Evolutionary conservation across 108 stramenopile genomes (phyloP).

Genomic region (Conticribra weissflogii): DNA sequence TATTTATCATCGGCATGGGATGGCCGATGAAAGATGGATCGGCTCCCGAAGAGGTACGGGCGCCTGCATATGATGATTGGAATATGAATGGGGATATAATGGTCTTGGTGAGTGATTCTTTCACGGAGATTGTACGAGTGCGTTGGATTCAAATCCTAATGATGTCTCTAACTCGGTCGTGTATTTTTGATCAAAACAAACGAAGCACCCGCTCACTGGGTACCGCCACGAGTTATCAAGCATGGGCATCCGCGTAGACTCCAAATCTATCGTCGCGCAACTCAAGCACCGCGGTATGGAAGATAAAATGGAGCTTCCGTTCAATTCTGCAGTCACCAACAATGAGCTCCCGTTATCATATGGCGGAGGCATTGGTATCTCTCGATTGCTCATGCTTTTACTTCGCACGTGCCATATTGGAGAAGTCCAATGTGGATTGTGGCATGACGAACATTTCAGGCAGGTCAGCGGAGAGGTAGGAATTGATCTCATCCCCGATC

Average conservation of each 20-base stretch:
- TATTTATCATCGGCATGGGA: conserved; percentile 66
- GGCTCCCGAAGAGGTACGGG: conserved; percentile 47
- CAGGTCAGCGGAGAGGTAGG: conserved; percentile 39
- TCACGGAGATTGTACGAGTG: too few relatives aligned
- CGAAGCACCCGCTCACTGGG: conserved; percentile 51
- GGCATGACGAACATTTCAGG: conserved; percentile 56
- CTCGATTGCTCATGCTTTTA: conserved; percentile 58
- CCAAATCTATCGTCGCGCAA: conserved; percentile 45
- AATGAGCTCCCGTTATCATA: conserved; percentile 40
- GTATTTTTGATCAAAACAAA: not conserved
- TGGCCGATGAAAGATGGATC: conserved; percentile 61
- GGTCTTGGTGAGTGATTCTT: conserved; percentile 7
- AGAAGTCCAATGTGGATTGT: conserved; percentile 60
- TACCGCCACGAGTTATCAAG: conserved; percentile 54
- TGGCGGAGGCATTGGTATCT: conserved; percentile 65
- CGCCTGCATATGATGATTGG: conserved; percentile 65
- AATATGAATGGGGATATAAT: conserved; percentile 56
- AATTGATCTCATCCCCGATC: conserved; percentile 58
- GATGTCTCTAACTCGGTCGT: too few relatives aligned
- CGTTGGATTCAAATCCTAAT: too few relatives aligned
- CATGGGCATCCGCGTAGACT: conserved; percentile 61
- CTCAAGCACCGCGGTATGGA: conserved; percentile 46
- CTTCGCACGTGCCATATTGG: conserved; percentile 59
- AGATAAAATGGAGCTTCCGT: conserved; percentile 34
- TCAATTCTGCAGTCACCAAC: conserved; percentile 42